Evolutionary conservation across 768 basidiomycete species (phyloP).

Genomic region (Podaxis sp.): DNA sequence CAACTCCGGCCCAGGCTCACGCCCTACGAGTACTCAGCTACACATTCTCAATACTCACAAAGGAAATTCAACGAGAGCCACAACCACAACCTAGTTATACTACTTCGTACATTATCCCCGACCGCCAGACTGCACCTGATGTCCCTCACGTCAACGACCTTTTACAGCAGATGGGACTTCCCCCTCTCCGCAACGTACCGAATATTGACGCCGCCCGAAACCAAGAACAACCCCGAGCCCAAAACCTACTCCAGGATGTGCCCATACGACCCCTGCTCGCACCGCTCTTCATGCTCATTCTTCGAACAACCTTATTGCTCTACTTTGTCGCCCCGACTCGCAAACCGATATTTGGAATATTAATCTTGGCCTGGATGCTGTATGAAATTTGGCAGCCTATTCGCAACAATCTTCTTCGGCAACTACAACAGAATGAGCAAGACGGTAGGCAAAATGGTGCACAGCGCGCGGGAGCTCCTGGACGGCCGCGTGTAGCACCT

Average conservation of each 20-base stretch:
- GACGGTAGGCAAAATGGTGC: slow-evolving; percentile 12
- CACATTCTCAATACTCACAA: slow-evolving; percentile 49
- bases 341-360: slow-evolving; percentile 65
- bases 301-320: slow-evolving; percentile 65
- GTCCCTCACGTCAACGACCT: slow-evolving; percentile 57
- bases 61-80: slow-evolving; percentile 22
- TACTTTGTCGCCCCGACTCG: slow-evolving; percentile 78
- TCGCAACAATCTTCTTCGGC: slow-evolving; percentile 40
- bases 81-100: slow-evolving; percentile 14
- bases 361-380: slow-evolving; percentile 67
- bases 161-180: slow-evolving; percentile 64
- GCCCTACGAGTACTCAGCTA: slow-evolving; percentile 62
- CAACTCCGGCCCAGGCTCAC: slow-evolving; percentile 60
- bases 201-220: slow-evolving; percentile 30
- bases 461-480: slow-evolving; percentile 9
- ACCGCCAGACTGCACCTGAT: slow-evolving; percentile 30
- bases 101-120: slow-evolving; percentile 21
- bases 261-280: slow-evolving; percentile 65
- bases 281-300: slow-evolving; percentile 64
- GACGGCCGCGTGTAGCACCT: slow-evolving; percentile 7
- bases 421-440: slow-evolving; percentile 21
- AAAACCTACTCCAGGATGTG: slow-evolving; percentile 50
- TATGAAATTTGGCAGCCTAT: slow-evolving; percentile 78
- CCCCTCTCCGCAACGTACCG: slow-evolving; percentile 41
- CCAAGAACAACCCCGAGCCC: slow-evolving; percentile 25